phyloP scores from a whole-genome alignment of 2,329 filamentous ascomycete species.

The Calonectria naviculata region DNA sequence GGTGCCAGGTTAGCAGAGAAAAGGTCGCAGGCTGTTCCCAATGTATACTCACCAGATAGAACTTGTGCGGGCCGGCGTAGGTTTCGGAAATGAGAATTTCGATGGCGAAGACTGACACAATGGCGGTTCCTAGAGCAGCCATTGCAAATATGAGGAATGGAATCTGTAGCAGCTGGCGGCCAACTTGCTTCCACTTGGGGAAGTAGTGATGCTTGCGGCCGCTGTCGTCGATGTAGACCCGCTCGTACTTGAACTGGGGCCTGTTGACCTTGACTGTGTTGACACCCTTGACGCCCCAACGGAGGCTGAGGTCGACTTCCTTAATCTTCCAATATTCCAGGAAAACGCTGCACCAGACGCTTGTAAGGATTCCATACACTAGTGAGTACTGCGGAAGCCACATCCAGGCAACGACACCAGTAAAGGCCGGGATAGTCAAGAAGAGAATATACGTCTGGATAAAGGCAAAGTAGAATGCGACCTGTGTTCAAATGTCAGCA shows the following conservation, averaged over 20 bases:
- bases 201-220: slow-evolving; percentile 73
- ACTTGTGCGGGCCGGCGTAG: slow-evolving; percentile 76
- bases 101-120: slow-evolving; percentile 76
- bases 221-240: slow-evolving; percentile 69
- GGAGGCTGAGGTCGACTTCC: slow-evolving; percentile 75
- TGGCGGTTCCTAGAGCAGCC: slow-evolving; percentile 71
- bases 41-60: slow-evolving; percentile 64
- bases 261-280: slow-evolving; percentile 74
- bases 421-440: slow-evolving; percentile 74
- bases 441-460: slow-evolving; percentile 81
- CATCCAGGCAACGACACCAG: slow-evolving; percentile 76
- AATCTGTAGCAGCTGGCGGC: slow-evolving; percentile 74
- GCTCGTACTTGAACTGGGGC: slow-evolving; percentile 73
- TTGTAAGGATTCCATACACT: slow-evolving; percentile 73
- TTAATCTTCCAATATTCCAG: slow-evolving; percentile 85
- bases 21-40: not conserved
- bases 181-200: slow-evolving; percentile 71
- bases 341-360: slow-evolving; percentile 78
- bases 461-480: slow-evolving; percentile 87
- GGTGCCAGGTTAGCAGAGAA: not conserved
- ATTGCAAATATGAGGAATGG: slow-evolving; percentile 74
- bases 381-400: slow-evolving; percentile 78
- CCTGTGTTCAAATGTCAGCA: slow-evolving; percentile 47
- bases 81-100: slow-evolving; percentile 82
- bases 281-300: slow-evolving; percentile 79